These are phyloP conservation scores for Torrubiella hemipterigena DNA, from an alignment of 2,329 filamentous ascomycete species.

Conservation along the genomic window DNA sequence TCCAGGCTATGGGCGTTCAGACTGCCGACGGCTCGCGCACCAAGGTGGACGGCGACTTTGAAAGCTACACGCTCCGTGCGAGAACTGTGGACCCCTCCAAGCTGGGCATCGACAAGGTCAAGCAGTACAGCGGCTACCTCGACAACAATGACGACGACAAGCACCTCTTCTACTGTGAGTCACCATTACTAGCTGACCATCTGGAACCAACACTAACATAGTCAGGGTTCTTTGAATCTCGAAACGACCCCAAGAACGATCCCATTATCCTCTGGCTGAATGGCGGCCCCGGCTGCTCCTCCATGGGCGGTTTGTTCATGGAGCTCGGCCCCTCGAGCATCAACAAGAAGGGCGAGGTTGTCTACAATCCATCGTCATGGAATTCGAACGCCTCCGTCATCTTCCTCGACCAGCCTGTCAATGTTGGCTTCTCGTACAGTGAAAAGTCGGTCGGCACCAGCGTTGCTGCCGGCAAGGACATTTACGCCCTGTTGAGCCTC, in stretches of 20 bases:
- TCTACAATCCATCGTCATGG: constrained; percentile 86
- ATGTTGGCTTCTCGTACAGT: constrained; percentile 96
- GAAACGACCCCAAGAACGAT: constrained; percentile 93
- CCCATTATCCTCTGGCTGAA: constrained; percentile 93
- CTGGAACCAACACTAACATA: background rate
- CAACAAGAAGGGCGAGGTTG: constrained; percentile 67
- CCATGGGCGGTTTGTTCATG: constrained; percentile 91
- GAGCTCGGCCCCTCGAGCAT: constrained; percentile 91
- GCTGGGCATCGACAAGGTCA: constrained; percentile 82
- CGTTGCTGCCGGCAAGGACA: constrained; percentile 89
- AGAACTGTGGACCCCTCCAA: constrained; percentile 81
- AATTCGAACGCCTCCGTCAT: constrained; percentile 97
- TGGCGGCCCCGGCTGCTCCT: constrained; percentile 92
- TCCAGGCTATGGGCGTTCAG: constrained; percentile 67
- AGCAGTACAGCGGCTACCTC: constrained; percentile 96
- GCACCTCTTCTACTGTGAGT: constrained; percentile 82
- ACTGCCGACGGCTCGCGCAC: constrained; percentile 62
- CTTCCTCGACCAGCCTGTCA: constrained; percentile 98
- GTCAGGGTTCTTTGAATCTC: constrained; percentile 86
- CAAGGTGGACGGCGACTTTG: constrained; percentile 65
- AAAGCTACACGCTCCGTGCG: constrained; percentile 72
- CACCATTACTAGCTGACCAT: background rate
- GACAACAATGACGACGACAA: constrained; percentile 95
- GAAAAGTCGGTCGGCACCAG: constrained; percentile 84
- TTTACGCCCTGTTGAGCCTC: constrained; percentile 89